Percentiles rank a stretch among this genome's conserved stretches.
Conservation (phyloP, 345 rosid species). For the Eucalyptus caleyi region DNA sequence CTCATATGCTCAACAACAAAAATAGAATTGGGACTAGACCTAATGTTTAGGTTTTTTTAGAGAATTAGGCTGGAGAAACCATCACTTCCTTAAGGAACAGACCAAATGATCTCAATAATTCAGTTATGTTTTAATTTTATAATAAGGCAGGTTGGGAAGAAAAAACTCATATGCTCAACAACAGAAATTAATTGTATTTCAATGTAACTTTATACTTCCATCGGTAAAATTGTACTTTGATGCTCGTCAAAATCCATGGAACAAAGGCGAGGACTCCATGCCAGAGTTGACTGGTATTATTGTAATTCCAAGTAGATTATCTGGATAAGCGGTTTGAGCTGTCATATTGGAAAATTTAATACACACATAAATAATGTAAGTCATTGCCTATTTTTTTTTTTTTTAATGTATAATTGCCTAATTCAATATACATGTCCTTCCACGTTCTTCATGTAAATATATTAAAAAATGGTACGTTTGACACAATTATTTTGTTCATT, state of each 20-base stretch:
- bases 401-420: background rate
- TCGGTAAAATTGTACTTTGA: background rate
- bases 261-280: background rate
- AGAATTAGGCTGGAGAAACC: background rate
- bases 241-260: background rate
- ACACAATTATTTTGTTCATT: background rate
- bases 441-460: background rate
- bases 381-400: background rate
- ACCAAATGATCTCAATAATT: background rate
- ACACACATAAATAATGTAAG: background rate
- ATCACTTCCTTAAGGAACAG: background rate
- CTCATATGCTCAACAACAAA: background rate
- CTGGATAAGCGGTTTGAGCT: background rate
- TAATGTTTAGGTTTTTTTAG: no score
- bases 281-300: background rate
- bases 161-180: background rate
- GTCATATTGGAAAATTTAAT: background rate
- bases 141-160: background rate
- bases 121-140: background rate
- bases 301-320: background rate
- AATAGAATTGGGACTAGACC: background rate
- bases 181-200: background rate
- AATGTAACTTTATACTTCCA: background rate
- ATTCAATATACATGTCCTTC: background rate
- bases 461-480: background rate